Percentiles rank a stretch among this genome's conserved stretches.
Conservation (phyloP, 805 yeast genomes). For the Wickerhamiella dianesei region DNA sequence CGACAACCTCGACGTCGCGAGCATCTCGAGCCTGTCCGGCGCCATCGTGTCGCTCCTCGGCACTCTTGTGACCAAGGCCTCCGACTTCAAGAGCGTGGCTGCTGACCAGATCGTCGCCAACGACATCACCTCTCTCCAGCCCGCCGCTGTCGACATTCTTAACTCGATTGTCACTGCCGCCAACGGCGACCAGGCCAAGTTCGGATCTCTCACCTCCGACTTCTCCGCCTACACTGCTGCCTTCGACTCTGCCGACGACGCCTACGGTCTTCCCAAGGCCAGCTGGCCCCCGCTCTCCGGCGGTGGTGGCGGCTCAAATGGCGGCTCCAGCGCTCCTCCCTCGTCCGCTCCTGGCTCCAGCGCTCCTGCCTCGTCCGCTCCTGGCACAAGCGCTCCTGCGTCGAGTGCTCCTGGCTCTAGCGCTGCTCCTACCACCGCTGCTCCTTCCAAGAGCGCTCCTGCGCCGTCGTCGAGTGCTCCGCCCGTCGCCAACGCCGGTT, state of each 20-base stretch:
- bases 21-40: conserved; percentile 8
- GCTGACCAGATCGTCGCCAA: conserved; percentile 16
- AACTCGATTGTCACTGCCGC: conserved; percentile 12
- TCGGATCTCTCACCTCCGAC: conserved; percentile 8
- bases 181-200: conserved; percentile 10
- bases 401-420: conserved; percentile 5
- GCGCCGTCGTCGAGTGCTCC: no score
- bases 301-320: conserved; percentile 11
- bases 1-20: conserved; percentile 9
- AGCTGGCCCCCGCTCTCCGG: conserved; percentile 8
- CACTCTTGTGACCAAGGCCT: conserved; percentile 18
- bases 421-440: conserved; percentile 4
- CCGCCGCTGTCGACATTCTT: conserved; percentile 17
- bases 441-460: conserved; percentile 4
- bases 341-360: conserved; percentile 9
- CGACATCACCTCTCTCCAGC: conserved; percentile 16
- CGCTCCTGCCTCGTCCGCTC: conserved; percentile 3
- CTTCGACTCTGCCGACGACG: conserved; percentile 12
- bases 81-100: conserved; percentile 18
- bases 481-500: conserved; percentile 4
- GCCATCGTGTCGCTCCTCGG: conserved; percentile 15
- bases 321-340: conserved; percentile 6
- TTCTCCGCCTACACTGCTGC: conserved; percentile 10
- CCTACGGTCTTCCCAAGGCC: conserved; percentile 12
- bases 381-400: conserved; percentile 12